phyloP scores from a whole-genome alignment of 1,139 yeast species.

The Candida sanyaensis region DNA sequence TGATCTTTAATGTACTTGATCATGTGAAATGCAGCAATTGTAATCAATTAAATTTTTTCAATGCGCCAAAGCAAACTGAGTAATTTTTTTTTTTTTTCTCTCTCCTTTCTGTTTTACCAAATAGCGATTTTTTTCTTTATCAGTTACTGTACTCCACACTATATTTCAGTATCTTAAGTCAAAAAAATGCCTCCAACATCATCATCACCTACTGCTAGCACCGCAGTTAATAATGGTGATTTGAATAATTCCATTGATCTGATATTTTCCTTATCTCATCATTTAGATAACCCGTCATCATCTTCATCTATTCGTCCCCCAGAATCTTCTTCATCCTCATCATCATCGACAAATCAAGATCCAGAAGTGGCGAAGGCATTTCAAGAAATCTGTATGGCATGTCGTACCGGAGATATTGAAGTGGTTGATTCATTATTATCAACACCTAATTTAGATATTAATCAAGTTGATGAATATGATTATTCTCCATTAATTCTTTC shows the following conservation, averaged over 20 bases:
- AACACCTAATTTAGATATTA: constrained; percentile 57
- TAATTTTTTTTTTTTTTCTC: too few relatives aligned
- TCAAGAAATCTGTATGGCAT: constrained; percentile 57
- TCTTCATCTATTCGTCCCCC: neutral
- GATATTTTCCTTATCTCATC: constrained; percentile 5
- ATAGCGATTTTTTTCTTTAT: too few relatives aligned
- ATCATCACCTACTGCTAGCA: neutral
- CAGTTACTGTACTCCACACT: neutral
- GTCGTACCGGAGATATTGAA: constrained; percentile 68
- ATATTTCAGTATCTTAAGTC: neutral
- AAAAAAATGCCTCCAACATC: too few relatives aligned
- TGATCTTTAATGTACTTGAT: too few relatives aligned
- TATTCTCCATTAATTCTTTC: constrained; percentile 74
- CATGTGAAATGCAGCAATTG: too few relatives aligned
- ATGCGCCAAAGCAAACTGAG: too few relatives aligned
- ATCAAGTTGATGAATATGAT: constrained; percentile 71
- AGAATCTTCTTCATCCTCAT: too few relatives aligned
- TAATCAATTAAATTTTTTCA: too few relatives aligned
- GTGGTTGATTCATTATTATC: constrained; percentile 57
- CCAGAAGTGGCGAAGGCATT: constrained; percentile 24
- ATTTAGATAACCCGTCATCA: constrained; percentile 1
- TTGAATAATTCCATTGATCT: constrained; percentile 4
- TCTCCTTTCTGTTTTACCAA: too few relatives aligned
- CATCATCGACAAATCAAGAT: constrained; percentile 6
- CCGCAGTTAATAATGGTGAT: neutral